phyloP scores from a whole-genome alignment of 106 monocot genomes.

The Allium cepa region DNA sequence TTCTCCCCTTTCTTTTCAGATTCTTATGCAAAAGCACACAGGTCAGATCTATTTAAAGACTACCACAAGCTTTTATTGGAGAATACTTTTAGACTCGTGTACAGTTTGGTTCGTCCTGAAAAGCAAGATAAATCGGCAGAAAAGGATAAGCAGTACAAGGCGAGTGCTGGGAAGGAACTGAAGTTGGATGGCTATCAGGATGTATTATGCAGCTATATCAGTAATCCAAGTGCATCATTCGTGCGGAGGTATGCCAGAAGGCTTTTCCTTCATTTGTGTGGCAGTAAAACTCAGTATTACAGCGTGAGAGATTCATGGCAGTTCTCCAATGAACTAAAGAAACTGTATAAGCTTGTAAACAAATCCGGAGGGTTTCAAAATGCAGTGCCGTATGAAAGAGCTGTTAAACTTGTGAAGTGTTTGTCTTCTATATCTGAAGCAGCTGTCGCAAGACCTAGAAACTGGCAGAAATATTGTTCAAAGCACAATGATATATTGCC shows the following conservation, averaged over 20 bases:
- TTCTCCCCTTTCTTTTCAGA: constrained; percentile 96
- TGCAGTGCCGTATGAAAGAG: constrained; percentile 75
- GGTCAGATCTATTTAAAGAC: constrained; percentile 73
- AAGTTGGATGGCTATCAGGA: constrained; percentile 95
- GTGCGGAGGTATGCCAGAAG: constrained; percentile 93
- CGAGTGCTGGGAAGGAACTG: constrained; percentile 56
- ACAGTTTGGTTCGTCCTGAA: constrained; percentile 89
- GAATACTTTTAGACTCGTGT: constrained; percentile 88
- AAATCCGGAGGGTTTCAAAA: constrained; percentile 79
- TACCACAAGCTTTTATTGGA: constrained; percentile 84
- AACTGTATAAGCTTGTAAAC: constrained; percentile 63
- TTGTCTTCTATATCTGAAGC: constrained; percentile 83
- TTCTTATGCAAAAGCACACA: constrained; percentile 90
- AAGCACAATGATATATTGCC: constrained; percentile 67
- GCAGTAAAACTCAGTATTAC: constrained; percentile 95
- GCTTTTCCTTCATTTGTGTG: constrained; percentile 91
- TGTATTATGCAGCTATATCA: constrained; percentile 92
- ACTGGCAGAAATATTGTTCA: constrained; percentile 95
- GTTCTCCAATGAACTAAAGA: constrained; percentile 82
- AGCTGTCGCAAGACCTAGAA: constrained; percentile 82
- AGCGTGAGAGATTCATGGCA: constrained; percentile 95
- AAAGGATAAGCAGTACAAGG: constrained; percentile 66
- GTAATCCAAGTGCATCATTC: constrained; percentile 81
- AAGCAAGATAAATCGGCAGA: constrained; percentile 86
- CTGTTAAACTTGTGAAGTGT: constrained; percentile 87